Base-by-base conservation (phyloP, 306 rosid species). In the Begonia loranthoides region DNA sequence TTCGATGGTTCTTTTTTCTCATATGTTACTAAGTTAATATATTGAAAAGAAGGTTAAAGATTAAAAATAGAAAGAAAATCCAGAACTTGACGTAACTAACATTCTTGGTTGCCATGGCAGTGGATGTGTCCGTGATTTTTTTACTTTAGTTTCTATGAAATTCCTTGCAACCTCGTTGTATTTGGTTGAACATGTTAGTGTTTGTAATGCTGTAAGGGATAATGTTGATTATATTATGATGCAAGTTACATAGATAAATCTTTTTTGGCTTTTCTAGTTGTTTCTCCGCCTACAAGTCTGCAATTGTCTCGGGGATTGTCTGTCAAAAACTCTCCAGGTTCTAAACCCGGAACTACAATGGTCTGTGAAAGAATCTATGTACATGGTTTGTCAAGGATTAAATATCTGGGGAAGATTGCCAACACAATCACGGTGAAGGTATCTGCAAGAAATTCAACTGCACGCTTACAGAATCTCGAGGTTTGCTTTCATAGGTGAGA, bases 401-500 rank as follows among this genome's bases (percentile, higher is more conserved):
- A 63, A 64, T 65, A 82, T 80, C 62, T 82, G 45, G 45, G 57
- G 58, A 90, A 78, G 65, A 59, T 68, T 72, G 65, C 95, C 1
- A 73, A 82, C 69, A 73, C 83, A 5, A 17, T 73, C 52, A 79
- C 63, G 62, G 92, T 85, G 69, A 85, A 80, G 75, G 64, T 90
- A 40, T 73, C 66, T 2, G 75, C 69, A 47, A 40, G 13, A 54
- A 59, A 60, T 67, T 57, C 79, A 51, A 67, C 61, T 60, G 62
- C 57, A 54, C 79, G 58, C 12, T 2, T 64, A 34, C 73, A 70
- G 12, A 74, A 66, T 51, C 62, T 72, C 12, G 95, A 82, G 65
- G 73, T 85, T 70, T 90, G 97, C 61, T 80, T 90, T 57, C 97
- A 85, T 64, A 72, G 90, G 97, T 84, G 68, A 67, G 95, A 67